Evolutionary conservation across 2,329 filamentous ascomycete species (phyloP), one percentile per base, ranked within the genome.

Genomic region (Penicillium sp.): DNA sequence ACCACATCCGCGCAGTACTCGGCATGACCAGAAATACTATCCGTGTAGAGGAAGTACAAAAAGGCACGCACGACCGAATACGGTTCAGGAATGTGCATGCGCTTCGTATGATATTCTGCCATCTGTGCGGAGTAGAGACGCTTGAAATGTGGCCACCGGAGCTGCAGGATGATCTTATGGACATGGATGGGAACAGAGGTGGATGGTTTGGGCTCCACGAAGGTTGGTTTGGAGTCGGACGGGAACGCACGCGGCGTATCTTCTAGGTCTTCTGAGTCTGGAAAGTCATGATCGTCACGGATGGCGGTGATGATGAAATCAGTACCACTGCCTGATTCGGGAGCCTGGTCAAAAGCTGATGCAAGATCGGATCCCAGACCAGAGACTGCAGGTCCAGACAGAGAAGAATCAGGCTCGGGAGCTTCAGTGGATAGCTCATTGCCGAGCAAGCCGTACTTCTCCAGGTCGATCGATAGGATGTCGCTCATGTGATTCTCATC

Each of bases 61-160:
- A 98, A 98, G 0, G 91, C 89, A 57, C 88, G 89, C 38, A 98
- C 93, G 0, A 95, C 89, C 1, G 84, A 85, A 68, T 96, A 97
- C 0, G 91, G 90, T 63, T 98, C 94, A 0, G 93, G 91, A 36
- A 98, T 95, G 69, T 98, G 91, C 86, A 98, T 93, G 68, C 87
- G 89, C 62, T 93, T 93, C 13, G 89, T 93, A 65, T 98, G 93
- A 61, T 94, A 98, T 66, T 98, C 93, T 10, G 87, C 84, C 93
- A 98, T 98, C 63, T 96, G 89, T 4, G 91, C 84, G 42, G 86
- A 85, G 74, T 95, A 97, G 2, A 98, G 75, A 13, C 93, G 85
- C 32, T 86, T 84, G 71, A 98, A 98, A 68, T 98, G 93, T 23
- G 93, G 90, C 93, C 93, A 98, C 42, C 93, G 86, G 16, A 93